Conservation (phyloP, 768 basidiomycete genomes). For the Omphalotus guepiniiformis region DNA sequence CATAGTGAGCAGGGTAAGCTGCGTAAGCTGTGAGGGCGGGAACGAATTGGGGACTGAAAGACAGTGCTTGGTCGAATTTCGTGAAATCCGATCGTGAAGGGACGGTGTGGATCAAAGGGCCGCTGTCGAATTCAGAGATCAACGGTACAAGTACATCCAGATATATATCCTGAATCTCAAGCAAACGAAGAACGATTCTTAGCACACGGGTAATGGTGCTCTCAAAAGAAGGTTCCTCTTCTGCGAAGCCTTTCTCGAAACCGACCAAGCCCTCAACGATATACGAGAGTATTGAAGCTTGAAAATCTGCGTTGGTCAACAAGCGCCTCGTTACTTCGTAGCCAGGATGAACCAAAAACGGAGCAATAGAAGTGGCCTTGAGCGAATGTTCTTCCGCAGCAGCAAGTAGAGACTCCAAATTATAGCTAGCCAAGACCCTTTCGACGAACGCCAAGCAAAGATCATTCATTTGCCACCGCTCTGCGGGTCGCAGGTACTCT, state of each 20-base stretch:
- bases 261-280: constrained; percentile 77
- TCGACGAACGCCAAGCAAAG: constrained; percentile 83
- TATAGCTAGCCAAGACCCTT: constrained; percentile 74
- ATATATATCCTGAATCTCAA: constrained; percentile 88
- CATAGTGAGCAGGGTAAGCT: constrained; percentile 62
- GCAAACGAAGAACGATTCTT: constrained; percentile 72
- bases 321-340: constrained; percentile 81
- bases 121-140: constrained; percentile 60
- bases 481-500: constrained; percentile 69
- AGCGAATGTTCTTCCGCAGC: constrained; percentile 48
- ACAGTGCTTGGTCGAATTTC: constrained; percentile 69
- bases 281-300: constrained; percentile 71
- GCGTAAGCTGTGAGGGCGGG: constrained; percentile 83
- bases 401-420: constrained; percentile 68
- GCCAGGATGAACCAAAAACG: constrained; percentile 74
- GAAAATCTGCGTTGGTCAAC: constrained; percentile 67
- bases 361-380: constrained; percentile 49
- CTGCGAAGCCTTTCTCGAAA: constrained; percentile 65
- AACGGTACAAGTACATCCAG: constrained; percentile 82
- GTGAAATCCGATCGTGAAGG: constrained; percentile 68
- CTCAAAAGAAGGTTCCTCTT: constrained; percentile 67
- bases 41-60: constrained; percentile 66
- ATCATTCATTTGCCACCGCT: constrained; percentile 86
- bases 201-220: constrained; percentile 77
- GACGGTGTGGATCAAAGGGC: constrained; percentile 47